These are phyloP conservation scores for Hirsutella minnesotensis DNA, from an alignment of 2,329 filamentous ascomycete species.

Conservation along the genomic window DNA sequence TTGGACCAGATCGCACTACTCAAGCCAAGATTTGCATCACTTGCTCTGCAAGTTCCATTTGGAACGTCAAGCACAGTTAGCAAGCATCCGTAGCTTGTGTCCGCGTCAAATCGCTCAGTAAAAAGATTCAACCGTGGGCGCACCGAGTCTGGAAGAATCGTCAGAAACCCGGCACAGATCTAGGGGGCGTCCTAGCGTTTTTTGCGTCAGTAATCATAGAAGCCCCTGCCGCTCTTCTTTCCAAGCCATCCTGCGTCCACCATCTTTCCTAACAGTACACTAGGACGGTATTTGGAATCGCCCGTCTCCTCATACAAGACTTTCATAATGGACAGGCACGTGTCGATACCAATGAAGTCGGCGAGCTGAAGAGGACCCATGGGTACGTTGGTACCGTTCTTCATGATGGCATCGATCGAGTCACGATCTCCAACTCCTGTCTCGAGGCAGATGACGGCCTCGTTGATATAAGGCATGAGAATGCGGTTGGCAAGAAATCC, in stretches of 20 bases:
- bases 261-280: slow-evolving; percentile 83
- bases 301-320: slow-evolving; percentile 85
- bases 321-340: slow-evolving; percentile 93
- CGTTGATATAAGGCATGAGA: slow-evolving; percentile 98
- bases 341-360: slow-evolving; percentile 95
- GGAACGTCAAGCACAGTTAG: too few species aligned
- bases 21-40: too few species aligned
- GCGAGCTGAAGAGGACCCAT: slow-evolving; percentile 93
- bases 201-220: slow-evolving; percentile 84
- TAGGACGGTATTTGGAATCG: slow-evolving; percentile 90
- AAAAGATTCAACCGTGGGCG: neutral
- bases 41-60: too few species aligned
- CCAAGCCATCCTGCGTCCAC: slow-evolving; percentile 96
- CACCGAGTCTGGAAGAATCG: too few species aligned
- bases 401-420: slow-evolving; percentile 96
- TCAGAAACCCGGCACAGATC: too few species aligned
- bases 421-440: slow-evolving; percentile 81
- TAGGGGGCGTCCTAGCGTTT: too few species aligned
- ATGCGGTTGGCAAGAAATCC: slow-evolving; percentile 96
- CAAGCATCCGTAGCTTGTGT: too few species aligned
- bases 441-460: slow-evolving; percentile 91
- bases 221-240: slow-evolving; percentile 94
- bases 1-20: too few species aligned
- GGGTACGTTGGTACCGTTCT: slow-evolving; percentile 95
- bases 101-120: too few species aligned